Evolutionary conservation across 192 early-diverging fungal species (phyloP).

Genomic region (Gigaspora rosea): DNA sequence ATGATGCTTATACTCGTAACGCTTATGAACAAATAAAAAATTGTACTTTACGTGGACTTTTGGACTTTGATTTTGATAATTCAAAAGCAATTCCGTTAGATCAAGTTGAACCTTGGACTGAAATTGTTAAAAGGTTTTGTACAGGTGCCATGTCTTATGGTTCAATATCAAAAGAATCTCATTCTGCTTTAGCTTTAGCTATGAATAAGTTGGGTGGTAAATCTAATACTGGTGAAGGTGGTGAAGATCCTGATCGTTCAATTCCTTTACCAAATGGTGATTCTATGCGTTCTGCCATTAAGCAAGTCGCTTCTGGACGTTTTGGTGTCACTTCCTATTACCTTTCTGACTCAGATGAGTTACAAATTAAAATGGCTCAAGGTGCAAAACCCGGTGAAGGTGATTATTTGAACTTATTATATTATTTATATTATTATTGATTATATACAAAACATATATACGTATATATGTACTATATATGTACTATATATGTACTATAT

Average conservation of each 20-base stretch:
- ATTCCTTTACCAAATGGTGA: constrained; percentile 69
- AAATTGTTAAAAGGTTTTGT: constrained; percentile 92
- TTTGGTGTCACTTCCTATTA: constrained; percentile 98
- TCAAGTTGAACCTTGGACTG: constrained; percentile 97
- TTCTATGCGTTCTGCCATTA: constrained; percentile 91
- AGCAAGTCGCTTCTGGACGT: constrained; percentile 97
- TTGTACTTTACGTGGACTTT: constrained; percentile 92
- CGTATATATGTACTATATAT: constrained; percentile 1
- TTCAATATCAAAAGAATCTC: constrained; percentile 93
- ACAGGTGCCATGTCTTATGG: constrained; percentile 99
- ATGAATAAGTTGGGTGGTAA: constrained; percentile 98
- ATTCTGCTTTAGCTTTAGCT: constrained; percentile 87
- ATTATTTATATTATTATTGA: neutral
- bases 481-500: neutral
- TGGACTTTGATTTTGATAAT: constrained; percentile 84
- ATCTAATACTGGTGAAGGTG: constrained; percentile 98
- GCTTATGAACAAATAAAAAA: constrained; percentile 81
- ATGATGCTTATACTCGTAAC: constrained; percentile 80
- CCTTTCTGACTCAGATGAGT: constrained; percentile 91
- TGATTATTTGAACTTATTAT: constrained; percentile 55
- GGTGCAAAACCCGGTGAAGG: constrained; percentile 99
- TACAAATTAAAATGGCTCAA: constrained; percentile 99
- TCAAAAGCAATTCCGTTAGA: constrained; percentile 80
- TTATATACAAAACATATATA: constrained; percentile 46
- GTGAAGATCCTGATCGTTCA: constrained; percentile 90